Conservation (phyloP, 2,329 filamentous ascomycete genomes). For the Aspergillus ruber region DNA sequence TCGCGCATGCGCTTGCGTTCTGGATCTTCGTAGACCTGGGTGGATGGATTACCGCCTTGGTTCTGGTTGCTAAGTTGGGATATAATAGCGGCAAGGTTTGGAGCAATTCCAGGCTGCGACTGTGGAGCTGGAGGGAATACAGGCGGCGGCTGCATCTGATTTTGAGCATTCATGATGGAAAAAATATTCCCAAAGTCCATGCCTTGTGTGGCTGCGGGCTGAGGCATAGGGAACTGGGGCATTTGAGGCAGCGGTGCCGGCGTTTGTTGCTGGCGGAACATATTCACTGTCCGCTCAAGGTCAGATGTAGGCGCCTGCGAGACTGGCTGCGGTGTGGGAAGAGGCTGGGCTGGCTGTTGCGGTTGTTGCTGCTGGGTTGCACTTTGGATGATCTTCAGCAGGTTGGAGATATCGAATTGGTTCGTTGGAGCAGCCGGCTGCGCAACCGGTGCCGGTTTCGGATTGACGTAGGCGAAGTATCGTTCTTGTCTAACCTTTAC, state of each 20-base stretch:
- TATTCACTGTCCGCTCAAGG: slow-evolving; percentile 32
- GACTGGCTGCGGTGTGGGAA: slow-evolving; percentile 16
- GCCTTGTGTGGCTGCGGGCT: slow-evolving; percentile 17
- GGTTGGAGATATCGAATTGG: slow-evolving; percentile 33
- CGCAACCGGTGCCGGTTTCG: slow-evolving; percentile 20
- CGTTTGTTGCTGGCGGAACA: slow-evolving; percentile 31
- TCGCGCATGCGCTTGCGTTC: slow-evolving; percentile 38
- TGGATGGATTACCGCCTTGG: slow-evolving; percentile 11
- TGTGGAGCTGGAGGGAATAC: slow-evolving; percentile 19
- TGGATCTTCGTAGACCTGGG: slow-evolving; percentile 30
- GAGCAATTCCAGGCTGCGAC: slow-evolving; percentile 22
- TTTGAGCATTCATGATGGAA: slow-evolving; percentile 31
- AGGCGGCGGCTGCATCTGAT: slow-evolving; percentile 29
- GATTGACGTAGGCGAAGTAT: slow-evolving; percentile 32
- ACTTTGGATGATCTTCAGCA: slow-evolving; percentile 37
- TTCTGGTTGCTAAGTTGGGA: slow-evolving; percentile 25
- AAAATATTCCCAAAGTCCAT: slow-evolving; percentile 36
- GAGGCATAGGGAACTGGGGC: slow-evolving; percentile 20
- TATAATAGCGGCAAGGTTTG: slow-evolving; percentile 31
- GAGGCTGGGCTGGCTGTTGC: slow-evolving; percentile 22
- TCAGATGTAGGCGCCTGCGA: slow-evolving; percentile 18
- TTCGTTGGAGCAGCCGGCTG: slow-evolving; percentile 17
- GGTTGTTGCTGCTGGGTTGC: slow-evolving; percentile 24
- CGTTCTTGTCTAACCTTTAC: slow-evolving; percentile 37
- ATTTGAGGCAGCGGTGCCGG: slow-evolving; percentile 19